Conservation (phyloP, 2,329 filamentous ascomycete species). For the Chaetomium sp. region DNA sequence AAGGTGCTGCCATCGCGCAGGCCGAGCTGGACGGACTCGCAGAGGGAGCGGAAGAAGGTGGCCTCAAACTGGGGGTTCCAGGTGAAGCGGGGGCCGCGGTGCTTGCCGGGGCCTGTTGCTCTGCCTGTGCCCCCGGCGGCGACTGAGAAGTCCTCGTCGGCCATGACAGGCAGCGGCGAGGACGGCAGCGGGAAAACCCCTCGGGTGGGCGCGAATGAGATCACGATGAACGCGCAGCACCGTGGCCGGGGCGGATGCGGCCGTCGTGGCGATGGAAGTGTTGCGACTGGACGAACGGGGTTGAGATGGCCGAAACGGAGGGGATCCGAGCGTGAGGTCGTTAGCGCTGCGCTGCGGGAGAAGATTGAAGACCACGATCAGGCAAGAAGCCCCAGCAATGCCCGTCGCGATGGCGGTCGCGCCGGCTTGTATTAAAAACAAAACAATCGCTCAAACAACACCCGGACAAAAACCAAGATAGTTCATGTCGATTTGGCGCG, state of each 20-base stretch:
- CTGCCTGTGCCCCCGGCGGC: constrained; percentile 12
- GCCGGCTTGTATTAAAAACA: background rate
- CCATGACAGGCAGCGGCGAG: constrained; percentile 22
- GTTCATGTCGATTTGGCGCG: background rate
- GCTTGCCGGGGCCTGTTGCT: constrained; percentile 22
- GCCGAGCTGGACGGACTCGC: constrained; percentile 52
- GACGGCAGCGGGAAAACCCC: constrained; percentile 3
- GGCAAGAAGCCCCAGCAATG: background rate
- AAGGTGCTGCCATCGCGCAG: constrained; percentile 54
- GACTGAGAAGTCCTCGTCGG: constrained; percentile 29
- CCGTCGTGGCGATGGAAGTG: constrained; percentile 1
- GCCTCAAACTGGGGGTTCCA: constrained; percentile 54
- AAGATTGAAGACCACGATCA: background rate
- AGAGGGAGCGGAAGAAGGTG: constrained; percentile 55
- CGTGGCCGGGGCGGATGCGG: constrained; percentile 1
- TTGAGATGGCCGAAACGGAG: constrained; percentile 8
- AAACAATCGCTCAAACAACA: background rate
- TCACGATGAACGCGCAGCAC: background rate
- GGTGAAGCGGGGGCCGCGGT: constrained; percentile 47
- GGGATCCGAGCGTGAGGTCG: constrained; percentile 2
- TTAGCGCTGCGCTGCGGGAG: background rate
- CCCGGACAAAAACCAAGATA: background rate
- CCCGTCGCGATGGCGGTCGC: background rate
- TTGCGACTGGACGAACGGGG: constrained; percentile 4
- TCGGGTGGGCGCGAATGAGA: background rate